Percentiles rank a stretch among this genome's conserved stretches.
phyloP scores from a whole-genome alignment of 2,329 filamentous ascomycete genomes.

The Cladophialophora chaetospira region DNA sequence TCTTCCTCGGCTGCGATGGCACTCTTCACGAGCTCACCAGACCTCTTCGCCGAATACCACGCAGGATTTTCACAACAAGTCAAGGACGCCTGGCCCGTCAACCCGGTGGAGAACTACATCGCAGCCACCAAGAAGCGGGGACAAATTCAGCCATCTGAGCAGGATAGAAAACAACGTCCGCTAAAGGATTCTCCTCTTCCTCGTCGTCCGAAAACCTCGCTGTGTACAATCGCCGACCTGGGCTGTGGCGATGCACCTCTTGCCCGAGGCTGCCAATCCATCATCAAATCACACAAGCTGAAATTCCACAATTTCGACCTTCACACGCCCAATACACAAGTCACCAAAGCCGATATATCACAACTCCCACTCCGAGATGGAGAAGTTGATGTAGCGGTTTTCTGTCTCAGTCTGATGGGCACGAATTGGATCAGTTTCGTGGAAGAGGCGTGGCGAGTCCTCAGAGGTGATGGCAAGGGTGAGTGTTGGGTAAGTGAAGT shows the following conservation, averaged over 20 bases:
- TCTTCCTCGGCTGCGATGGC: slow-evolving; percentile 80
- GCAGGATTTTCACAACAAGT: slow-evolving; percentile 95
- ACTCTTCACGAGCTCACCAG: slow-evolving; percentile 80
- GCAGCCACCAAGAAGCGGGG: slow-evolving; percentile 67
- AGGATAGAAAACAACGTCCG: slow-evolving; percentile 1
- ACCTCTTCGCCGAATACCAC: slow-evolving; percentile 96
- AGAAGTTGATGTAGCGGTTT: slow-evolving; percentile 82
- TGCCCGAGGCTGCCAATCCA: slow-evolving; percentile 60
- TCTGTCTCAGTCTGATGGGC: slow-evolving; percentile 96
- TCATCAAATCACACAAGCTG: slow-evolving; percentile 68
- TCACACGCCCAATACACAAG: slow-evolving; percentile 71
- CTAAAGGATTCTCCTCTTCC: slow-evolving; percentile 58
- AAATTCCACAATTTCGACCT: slow-evolving; percentile 85
- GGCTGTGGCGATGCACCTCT: slow-evolving; percentile 92
- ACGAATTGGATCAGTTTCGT: slow-evolving; percentile 98
- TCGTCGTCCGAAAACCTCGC: slow-evolving; percentile 62
- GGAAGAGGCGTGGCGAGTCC: slow-evolving; percentile 88
- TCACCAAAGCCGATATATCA: slow-evolving; percentile 88
- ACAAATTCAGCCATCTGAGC: slow-evolving; percentile 13
- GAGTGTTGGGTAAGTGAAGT: slow-evolving; percentile 98
- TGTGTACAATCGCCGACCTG: slow-evolving; percentile 81
- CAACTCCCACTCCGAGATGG: slow-evolving; percentile 74
- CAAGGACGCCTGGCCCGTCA: slow-evolving; percentile 86
- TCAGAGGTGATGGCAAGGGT: slow-evolving; percentile 78
- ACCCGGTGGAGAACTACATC: slow-evolving; percentile 89